A percentile compares a stretch with the other conserved stretches of the same genome.
These are phyloP conservation scores for Rostrohypoxylon terebratum DNA, from an alignment of 495 filamentous ascomycete species.

Conservation along the genomic window DNA sequence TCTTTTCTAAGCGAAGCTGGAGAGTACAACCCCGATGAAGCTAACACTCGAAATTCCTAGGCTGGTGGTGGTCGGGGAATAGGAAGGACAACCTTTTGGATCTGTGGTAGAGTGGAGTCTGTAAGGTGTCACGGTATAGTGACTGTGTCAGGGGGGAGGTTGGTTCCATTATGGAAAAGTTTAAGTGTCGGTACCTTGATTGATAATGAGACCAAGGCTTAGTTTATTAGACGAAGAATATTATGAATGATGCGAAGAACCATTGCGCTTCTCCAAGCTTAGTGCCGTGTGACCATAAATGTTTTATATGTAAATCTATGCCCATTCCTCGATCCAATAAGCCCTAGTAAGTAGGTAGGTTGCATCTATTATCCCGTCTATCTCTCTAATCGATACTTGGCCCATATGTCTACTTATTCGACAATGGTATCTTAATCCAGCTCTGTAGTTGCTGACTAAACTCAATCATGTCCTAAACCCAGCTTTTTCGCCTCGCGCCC, in stretches of 20 bases:
- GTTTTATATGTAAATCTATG: not conserved
- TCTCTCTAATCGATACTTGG: not conserved
- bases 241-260: conserved; percentile 25
- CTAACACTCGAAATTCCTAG: conserved; percentile 16
- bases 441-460: not conserved
- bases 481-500: not conserved
- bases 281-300: conserved; percentile 8
- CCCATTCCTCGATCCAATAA: not conserved
- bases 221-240: conserved; percentile 31
- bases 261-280: not conserved
- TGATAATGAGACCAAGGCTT: conserved; percentile 16
- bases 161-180: conserved; percentile 1
- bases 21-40: too few relatives aligned
- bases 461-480: not conserved
- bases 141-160: conserved; percentile 3
- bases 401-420: not conserved
- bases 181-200: conserved; percentile 22
- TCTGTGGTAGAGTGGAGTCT: conserved; percentile 18
- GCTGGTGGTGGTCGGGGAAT: not conserved
- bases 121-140: not conserved
- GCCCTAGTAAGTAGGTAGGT: too few relatives aligned
- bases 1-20: conserved; percentile 71
- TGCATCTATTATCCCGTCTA: too few relatives aligned
- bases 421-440: not conserved
- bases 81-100: conserved; percentile 25